These are phyloP conservation scores for Calonectria naviculata DNA, from an alignment of 2,329 filamentous ascomycete species.

Conservation along the genomic window DNA sequence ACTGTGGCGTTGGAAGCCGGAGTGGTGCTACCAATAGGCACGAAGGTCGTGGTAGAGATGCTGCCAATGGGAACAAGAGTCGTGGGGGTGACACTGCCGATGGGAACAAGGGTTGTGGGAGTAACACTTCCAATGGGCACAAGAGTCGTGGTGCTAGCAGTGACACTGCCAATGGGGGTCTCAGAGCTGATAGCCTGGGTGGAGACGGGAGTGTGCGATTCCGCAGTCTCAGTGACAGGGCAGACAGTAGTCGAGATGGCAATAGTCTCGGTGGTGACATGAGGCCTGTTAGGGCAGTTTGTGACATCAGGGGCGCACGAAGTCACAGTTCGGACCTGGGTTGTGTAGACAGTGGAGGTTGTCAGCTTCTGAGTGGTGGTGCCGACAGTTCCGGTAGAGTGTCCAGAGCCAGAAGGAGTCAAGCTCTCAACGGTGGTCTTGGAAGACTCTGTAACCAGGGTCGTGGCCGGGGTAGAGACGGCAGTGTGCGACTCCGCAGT, in stretches of 20 bases:
- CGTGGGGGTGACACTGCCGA: too few relatives aligned
- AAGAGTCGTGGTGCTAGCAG: too few relatives aligned
- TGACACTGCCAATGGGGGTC: too few relatives aligned
- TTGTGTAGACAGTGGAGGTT: conserved; percentile 47
- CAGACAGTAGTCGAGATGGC: conserved; percentile 47
- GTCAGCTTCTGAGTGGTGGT: conserved; percentile 29
- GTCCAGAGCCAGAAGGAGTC: not conserved
- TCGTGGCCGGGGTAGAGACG: too few relatives aligned
- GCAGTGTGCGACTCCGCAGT: too few relatives aligned
- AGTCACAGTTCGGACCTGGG: conserved; percentile 42
- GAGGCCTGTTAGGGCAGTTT: conserved; percentile 41
- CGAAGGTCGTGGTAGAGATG: not conserved
- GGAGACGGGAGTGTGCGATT: not conserved
- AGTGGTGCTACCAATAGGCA: too few relatives aligned
- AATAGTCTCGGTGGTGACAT: conserved; percentile 42
- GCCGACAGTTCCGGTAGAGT: not conserved
- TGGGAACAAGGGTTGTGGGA: too few relatives aligned
- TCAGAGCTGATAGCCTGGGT: not conserved
- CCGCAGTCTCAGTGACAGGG: conserved; percentile 2
- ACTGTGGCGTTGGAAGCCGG: not conserved
- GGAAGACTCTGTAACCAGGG: not conserved
- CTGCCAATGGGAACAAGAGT: not conserved
- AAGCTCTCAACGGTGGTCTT: not conserved
- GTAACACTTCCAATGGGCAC: not conserved
- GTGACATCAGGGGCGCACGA: conserved; percentile 45